Base-by-base conservation (phyloP, 2,329 filamentous ascomycete species). In the Claviceps sp. region DNA sequence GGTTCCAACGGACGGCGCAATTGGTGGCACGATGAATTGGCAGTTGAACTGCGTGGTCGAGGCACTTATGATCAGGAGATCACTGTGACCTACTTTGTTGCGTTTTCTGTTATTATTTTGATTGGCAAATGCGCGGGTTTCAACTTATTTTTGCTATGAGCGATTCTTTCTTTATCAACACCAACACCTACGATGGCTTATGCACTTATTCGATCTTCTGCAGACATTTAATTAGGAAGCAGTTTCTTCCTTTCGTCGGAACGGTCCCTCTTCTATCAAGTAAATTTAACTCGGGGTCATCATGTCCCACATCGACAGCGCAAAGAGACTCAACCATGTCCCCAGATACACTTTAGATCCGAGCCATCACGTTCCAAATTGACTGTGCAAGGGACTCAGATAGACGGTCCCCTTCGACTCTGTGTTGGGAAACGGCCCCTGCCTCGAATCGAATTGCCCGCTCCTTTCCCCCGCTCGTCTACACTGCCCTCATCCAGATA, bases 401-500 rank as follows among this genome's bases (percentile, higher is more conserved):
- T 11, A 34, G 30, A 34, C 30, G 3, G 30, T 34, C 30, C 30
- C 30, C 30, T 34, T 34, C 10, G 30, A 34, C 10, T 34, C 10
- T 34, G 10, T 30, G 30, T 34, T 34, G 30, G 11, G 10, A 34
- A 34, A 11, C 10, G 30, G 30, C 30, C 30, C 10, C 30, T 34
- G 30, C 10, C 30, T 34, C 10, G 30, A 34, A 34, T 34, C 10
- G 30, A 10, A 34, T 34, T 10, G 11, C 30, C 10, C 10, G 30
- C 30, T 11, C 30, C 30, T 34, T 10, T 30, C 26, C 26, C 1
- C 26, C 2, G 8, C 26, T 30, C 26, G 8, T 30, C 30, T 34
- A 11, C 10, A 34, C 14, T 7, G 30, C 19, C 39, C 43, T 16
- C 72, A 61, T 75, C 56, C 74, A 55, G 63, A 67, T 19, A 42